Conservation (phyloP, 2,329 filamentous ascomycete genomes). For the Colletotrichum tropicale region DNA sequence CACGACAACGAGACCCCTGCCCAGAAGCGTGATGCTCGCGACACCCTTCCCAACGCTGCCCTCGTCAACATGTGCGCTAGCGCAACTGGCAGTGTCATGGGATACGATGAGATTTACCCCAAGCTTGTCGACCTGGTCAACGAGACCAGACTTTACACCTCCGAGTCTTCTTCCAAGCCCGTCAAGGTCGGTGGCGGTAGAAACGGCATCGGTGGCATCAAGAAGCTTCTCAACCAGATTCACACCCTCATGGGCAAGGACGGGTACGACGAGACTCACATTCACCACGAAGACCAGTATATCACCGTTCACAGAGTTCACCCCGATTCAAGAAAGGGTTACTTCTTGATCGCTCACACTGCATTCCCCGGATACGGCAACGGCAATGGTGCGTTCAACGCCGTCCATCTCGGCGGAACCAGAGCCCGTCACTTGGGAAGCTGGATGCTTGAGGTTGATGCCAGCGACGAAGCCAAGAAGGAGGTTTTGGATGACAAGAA, state of each 20-base stretch:
- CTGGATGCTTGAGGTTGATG: slow-evolving; percentile 91
- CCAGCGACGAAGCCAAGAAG: slow-evolving; percentile 70
- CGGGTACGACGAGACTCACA: slow-evolving; percentile 92
- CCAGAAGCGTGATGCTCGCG: slow-evolving; percentile 91
- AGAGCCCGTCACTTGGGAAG: slow-evolving; percentile 85
- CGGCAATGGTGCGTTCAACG: slow-evolving; percentile 78
- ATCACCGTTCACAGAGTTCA: slow-evolving; percentile 96
- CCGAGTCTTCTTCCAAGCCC: slow-evolving; percentile 68
- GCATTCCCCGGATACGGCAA: slow-evolving; percentile 91
- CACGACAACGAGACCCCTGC: slow-evolving; percentile 97
- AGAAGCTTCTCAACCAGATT: slow-evolving; percentile 92
- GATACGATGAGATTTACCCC: slow-evolving; percentile 96
- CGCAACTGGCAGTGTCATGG: slow-evolving; percentile 94
- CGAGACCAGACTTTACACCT: slow-evolving; percentile 84
- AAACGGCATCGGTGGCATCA: slow-evolving; percentile 86
- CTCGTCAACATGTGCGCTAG: slow-evolving; percentile 96
- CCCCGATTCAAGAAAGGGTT: slow-evolving; percentile 88
- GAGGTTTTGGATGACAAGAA: slow-evolving; percentile 71
- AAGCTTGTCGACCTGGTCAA: slow-evolving; percentile 91
- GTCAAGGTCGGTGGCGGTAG: slow-evolving; percentile 73
- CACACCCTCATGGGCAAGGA: slow-evolving; percentile 96
- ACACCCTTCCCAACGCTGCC: slow-evolving; percentile 92
- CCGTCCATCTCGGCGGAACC: slow-evolving; percentile 83
- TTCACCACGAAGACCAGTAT: slow-evolving; percentile 95
- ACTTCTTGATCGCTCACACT: slow-evolving; percentile 95